phyloP scores from a whole-genome alignment of 2,329 filamentous ascomycete genomes.

The Calycina herbarum region DNA sequence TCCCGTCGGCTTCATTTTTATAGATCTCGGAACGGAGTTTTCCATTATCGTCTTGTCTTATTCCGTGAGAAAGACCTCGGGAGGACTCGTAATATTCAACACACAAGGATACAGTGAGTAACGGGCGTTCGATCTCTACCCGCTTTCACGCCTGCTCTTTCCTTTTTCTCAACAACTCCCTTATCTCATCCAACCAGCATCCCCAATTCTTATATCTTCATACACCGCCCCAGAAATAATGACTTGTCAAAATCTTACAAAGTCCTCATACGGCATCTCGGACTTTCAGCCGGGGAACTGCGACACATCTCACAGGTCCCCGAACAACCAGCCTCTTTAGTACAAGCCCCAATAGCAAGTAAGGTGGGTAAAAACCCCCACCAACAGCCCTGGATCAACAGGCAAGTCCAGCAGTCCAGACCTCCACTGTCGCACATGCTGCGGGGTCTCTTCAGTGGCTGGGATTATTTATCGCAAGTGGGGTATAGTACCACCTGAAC shows the following conservation, averaged over 20 bases:
- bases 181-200: not conserved
- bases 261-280: not conserved
- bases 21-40: too few species aligned
- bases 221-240: not conserved
- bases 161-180: not conserved
- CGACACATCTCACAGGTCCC: not conserved
- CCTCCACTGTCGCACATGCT: not conserved
- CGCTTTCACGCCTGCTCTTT: not conserved
- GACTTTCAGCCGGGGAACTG: not conserved
- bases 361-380: not conserved
- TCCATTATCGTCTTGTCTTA: too few species aligned
- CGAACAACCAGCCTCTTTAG: not conserved
- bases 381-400: not conserved
- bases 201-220: not conserved
- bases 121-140: not conserved
- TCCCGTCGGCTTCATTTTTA: too few species aligned
- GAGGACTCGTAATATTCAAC: too few species aligned
- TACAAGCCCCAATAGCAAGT: not conserved
- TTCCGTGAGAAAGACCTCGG: too few species aligned
- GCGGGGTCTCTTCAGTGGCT: constrained; percentile 1
- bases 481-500: not conserved
- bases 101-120: too few species aligned
- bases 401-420: not conserved
- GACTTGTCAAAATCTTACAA: not conserved
- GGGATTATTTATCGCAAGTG: not conserved